Percentiles rank a stretch among this genome's conserved stretches.
Evolutionary conservation across 331 rosid genomes (phyloP).

Genomic region (Arachis monticola): DNA sequence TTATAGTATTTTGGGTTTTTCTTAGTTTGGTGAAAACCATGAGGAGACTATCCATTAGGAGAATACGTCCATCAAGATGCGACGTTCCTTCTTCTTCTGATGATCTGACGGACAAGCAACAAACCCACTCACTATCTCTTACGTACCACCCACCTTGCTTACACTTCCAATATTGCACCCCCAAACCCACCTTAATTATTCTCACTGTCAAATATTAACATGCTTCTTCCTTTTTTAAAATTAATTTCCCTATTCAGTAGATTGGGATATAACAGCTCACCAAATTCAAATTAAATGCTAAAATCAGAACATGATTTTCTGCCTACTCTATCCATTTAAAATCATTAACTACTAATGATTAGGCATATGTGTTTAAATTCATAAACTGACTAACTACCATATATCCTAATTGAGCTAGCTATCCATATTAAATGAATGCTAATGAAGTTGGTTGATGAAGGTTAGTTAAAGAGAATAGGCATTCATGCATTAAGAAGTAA

Average conservation of each 20-base stretch:
- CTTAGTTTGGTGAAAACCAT: slow-evolving; percentile 56
- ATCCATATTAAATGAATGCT: slow-evolving; percentile 34
- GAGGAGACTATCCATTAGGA: slow-evolving; percentile 44
- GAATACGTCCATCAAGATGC: slow-evolving; percentile 51
- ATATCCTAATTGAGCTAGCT: not conserved
- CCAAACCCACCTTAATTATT: not conserved
- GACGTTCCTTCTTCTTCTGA: slow-evolving; percentile 48
- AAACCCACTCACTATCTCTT: slow-evolving; percentile 42
- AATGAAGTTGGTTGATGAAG: slow-evolving; percentile 20
- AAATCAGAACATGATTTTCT: slow-evolving; percentile 19
- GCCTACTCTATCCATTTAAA: slow-evolving; percentile 27
- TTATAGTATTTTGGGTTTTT: slow-evolving; percentile 37
- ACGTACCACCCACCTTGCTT: slow-evolving; percentile 40
- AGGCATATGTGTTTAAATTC: not conserved
- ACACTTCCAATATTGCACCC: slow-evolving; percentile 38
- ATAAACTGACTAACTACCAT: not conserved
- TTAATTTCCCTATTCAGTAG: not conserved
- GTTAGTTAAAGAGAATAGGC: slow-evolving; percentile 33
- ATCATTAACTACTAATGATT: not conserved
- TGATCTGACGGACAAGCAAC: slow-evolving; percentile 24
- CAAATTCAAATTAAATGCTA: slow-evolving; percentile 26
- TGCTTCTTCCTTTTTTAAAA: not conserved
- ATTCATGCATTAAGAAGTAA: not conserved
- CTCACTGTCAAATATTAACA: slow-evolving; percentile 35
- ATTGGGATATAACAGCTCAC: slow-evolving; percentile 26